Evolutionary conservation across 768 basidiomycete species (phyloP).

Genomic region (Astraeus odoratus): DNA sequence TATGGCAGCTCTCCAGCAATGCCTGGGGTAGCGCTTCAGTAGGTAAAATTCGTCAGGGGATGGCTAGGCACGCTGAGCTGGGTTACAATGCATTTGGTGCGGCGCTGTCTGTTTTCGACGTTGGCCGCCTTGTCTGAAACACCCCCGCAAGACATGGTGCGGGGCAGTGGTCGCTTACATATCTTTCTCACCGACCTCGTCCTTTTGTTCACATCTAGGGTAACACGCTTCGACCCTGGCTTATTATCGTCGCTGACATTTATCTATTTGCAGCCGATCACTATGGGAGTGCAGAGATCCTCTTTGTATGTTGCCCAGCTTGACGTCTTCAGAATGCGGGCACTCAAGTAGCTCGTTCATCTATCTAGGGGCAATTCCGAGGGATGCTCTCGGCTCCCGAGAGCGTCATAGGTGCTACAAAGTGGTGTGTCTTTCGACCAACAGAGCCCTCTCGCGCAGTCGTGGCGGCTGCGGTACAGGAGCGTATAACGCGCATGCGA

Average conservation of each 20-base stretch:
- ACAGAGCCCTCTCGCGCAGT: conserved; percentile 42
- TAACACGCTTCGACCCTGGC: conserved; percentile 6
- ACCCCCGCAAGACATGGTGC: conserved; percentile 47
- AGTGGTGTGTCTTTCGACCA: conserved; percentile 76
- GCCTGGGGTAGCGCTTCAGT: conserved; percentile 78
- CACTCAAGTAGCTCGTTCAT: not conserved
- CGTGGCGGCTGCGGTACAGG: conserved; percentile 58
- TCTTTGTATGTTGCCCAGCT: conserved; percentile 50
- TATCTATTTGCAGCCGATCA: conserved; percentile 58
- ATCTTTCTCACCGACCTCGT: conserved; percentile 1
- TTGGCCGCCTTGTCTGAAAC: conserved; percentile 10
- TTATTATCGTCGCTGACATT: conserved; percentile 6
- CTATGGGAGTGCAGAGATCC: conserved; percentile 77
- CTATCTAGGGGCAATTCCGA: conserved; percentile 62
- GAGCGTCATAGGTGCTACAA: conserved; percentile 65
- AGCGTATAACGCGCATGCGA: conserved; percentile 66
- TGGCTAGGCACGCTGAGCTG: conserved; percentile 53
- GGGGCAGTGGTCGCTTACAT: conserved; percentile 14
- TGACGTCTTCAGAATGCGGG: not conserved
- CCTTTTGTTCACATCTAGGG: conserved; percentile 17
- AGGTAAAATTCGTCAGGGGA: conserved; percentile 56
- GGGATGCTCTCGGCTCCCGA: conserved; percentile 34
- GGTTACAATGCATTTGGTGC: conserved; percentile 45
- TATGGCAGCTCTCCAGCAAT: conserved; percentile 83
- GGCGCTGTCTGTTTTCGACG: conserved; percentile 9